Evolutionary conservation across 2,329 filamentous ascomycete genomes (phyloP).

Genomic region (Fusarium tupiense): DNA sequence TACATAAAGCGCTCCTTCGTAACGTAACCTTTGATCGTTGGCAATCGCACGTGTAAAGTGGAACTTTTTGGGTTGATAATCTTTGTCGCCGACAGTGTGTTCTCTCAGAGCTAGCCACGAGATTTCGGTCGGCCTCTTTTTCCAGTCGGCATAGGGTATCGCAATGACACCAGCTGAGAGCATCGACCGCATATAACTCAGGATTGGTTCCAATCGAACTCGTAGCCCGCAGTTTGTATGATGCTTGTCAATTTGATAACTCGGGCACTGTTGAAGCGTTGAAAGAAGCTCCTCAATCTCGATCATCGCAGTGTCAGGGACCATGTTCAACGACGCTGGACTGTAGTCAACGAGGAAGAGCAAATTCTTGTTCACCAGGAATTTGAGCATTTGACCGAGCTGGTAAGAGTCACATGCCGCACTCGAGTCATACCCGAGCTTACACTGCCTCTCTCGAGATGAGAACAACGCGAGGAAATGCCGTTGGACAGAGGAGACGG

Average conservation of each 20-base stretch:
- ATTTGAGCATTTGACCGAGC: constrained; percentile 79
- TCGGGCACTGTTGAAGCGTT: constrained; percentile 71
- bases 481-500: constrained; percentile 73
- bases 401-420: constrained; percentile 80
- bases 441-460: constrained; percentile 74
- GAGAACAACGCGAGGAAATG: constrained; percentile 76
- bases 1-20: constrained; percentile 59
- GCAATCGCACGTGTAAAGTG: constrained; percentile 62
- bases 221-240: constrained; percentile 79
- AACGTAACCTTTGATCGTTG: constrained; percentile 60
- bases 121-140: constrained; percentile 49
- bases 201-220: constrained; percentile 70
- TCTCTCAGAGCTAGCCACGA: constrained; percentile 52
- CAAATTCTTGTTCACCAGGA: constrained; percentile 70
- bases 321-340: constrained; percentile 54
- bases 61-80: constrained; percentile 48
- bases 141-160: constrained; percentile 59
- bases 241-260: constrained; percentile 78
- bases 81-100: constrained; percentile 15
- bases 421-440: constrained; percentile 78
- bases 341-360: constrained; percentile 68
- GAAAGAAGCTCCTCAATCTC: constrained; percentile 70
- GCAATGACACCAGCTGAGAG: constrained; percentile 58
- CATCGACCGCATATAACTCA: constrained; percentile 71
- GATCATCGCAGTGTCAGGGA: constrained; percentile 63